These are phyloP conservation scores for Marchantia polymorpha DNA, from an alignment of 225 moss, liverwort and hornwort species.

Conservation along the genomic window DNA sequence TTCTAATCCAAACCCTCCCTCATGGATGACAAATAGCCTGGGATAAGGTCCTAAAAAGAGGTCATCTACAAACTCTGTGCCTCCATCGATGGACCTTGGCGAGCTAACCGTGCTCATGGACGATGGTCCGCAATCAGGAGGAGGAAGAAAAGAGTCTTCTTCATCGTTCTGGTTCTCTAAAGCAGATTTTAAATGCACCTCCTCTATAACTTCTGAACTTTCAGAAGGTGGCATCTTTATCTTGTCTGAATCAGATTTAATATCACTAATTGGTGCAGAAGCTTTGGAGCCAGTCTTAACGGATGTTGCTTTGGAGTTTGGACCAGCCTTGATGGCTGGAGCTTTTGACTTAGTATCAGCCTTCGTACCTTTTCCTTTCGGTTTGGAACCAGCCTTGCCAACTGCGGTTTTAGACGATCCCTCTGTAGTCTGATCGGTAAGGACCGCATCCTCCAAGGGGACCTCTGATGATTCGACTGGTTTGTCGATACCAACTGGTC, in stretches of 20 bases:
- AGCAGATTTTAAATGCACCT: background rate
- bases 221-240: background rate
- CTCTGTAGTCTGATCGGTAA: background rate
- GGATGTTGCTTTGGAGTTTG: background rate
- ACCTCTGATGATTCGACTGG: background rate
- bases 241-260: background rate
- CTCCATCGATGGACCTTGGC: slow-evolving; percentile 24
- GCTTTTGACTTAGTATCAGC: background rate
- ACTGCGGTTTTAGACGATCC: background rate
- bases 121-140: slow-evolving; percentile 17
- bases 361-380: background rate
- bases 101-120: slow-evolving; percentile 35
- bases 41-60: slow-evolving; percentile 56
- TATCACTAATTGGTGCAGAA: background rate
- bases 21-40: slow-evolving; percentile 85
- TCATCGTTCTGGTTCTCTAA: slow-evolving; percentile 12
- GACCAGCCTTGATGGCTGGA: background rate
- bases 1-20: slow-evolving; percentile 87
- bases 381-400: slow-evolving; percentile 12
- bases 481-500: background rate
- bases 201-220: background rate
- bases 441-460: background rate
- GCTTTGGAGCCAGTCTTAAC: background rate
- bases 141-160: background rate
- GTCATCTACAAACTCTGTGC: slow-evolving; percentile 28